These are phyloP conservation scores for Aspergillus arachidicola DNA, from an alignment of 2,329 filamentous ascomycete species.

Conservation along the genomic window DNA sequence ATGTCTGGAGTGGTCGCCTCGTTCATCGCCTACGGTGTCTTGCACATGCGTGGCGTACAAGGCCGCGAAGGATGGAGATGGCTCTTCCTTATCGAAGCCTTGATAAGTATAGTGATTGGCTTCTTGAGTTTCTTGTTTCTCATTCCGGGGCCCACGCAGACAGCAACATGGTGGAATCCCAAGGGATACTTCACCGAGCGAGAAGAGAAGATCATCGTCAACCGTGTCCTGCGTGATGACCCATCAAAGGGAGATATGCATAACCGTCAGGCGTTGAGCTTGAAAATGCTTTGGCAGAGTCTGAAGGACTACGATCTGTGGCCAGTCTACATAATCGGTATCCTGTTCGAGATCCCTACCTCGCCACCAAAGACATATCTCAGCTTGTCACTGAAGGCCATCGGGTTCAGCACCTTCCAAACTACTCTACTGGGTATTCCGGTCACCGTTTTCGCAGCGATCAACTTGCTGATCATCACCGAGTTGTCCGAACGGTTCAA, in stretches of 20 bases:
- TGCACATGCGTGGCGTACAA: conserved; percentile 44
- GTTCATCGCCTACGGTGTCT: conserved; percentile 39
- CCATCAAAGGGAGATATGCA: conserved; percentile 40
- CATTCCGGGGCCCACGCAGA: conserved; percentile 44
- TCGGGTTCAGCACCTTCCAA: conserved; percentile 14
- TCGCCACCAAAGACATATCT: conserved; percentile 50
- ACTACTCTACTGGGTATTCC: conserved; percentile 30
- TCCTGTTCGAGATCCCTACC: conserved; percentile 44
- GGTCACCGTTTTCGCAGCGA: conserved; percentile 49
- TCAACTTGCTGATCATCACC: conserved; percentile 28
- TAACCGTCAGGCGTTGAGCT: conserved; percentile 38
- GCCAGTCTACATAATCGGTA: conserved; percentile 41
- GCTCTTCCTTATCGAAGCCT: conserved; percentile 40
- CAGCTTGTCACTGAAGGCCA: conserved; percentile 29
- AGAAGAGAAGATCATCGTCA: conserved; percentile 66
- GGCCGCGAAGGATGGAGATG: conserved; percentile 48
- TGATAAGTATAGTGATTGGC: conserved; percentile 44
- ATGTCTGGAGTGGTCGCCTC: conserved; percentile 36
- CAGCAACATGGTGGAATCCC: conserved; percentile 58
- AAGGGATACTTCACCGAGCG: conserved; percentile 54
- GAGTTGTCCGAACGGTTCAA: conserved; percentile 36
- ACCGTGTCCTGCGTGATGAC: conserved; percentile 55
- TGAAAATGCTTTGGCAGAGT: conserved; percentile 33
- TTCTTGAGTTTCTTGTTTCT: conserved; percentile 47
- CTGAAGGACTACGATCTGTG: conserved; percentile 42